phyloP scores from a whole-genome alignment of 78 protist species.

The Dictyostelium purpureum region DNA sequence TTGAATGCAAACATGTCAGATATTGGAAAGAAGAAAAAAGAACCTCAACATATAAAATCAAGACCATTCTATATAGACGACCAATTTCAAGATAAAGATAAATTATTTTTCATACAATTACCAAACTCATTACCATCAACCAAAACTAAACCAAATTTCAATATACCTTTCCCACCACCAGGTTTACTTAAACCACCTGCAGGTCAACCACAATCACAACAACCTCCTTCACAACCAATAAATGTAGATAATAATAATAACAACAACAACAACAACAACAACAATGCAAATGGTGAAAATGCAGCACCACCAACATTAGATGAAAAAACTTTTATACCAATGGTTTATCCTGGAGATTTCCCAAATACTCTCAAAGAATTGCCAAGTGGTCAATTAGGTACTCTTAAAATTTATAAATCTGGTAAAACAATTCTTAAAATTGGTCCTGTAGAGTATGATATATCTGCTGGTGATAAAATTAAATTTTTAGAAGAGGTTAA shows the following conservation, averaged over 20 bases:
- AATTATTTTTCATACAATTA: constrained; percentile 47
- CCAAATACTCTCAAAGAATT: constrained; percentile 26
- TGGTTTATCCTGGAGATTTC: constrained; percentile 67
- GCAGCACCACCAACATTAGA: not conserved
- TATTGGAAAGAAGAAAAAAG: constrained; percentile 1
- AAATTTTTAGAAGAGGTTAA: constrained; percentile 64
- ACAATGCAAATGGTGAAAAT: not conserved
- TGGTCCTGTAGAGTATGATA: constrained; percentile 32
- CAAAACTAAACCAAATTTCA: not conserved
- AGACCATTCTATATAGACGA: constrained; percentile 63
- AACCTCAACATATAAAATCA: not conserved
- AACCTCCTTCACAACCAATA: not conserved
- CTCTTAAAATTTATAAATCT: constrained; percentile 66
- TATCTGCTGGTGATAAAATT: constrained; percentile 48
- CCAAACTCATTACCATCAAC: constrained; percentile 14
- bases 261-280: not conserved
- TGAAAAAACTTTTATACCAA: constrained; percentile 32
- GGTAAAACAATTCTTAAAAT: constrained; percentile 35
- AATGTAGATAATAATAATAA: not conserved
- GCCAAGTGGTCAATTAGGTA: constrained; percentile 42
- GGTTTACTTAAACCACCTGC: constrained; percentile 4
- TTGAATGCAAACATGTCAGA: not conserved
- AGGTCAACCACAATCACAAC: not conserved
- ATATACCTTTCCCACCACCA: not conserved
- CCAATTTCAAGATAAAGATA: constrained; percentile 20